phyloP scores from a whole-genome alignment of 202 grass and related monocot genomes.

The Panicum hallii region DNA sequence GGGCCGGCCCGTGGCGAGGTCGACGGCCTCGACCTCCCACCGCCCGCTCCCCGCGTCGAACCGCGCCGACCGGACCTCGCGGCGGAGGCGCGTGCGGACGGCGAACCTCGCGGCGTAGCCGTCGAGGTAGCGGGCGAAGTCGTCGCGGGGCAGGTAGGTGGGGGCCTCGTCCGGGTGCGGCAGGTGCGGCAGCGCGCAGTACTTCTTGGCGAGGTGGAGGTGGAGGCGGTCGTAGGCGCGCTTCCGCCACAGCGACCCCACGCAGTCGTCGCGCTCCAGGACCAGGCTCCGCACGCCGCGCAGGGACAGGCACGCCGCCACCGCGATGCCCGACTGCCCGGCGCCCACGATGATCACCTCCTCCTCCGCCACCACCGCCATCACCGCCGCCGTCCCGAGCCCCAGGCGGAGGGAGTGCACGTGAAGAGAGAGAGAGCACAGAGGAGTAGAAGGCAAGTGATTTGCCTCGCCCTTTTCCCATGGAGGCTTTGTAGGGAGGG shows the following conservation, averaged over 20 bases:
- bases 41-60: constrained; percentile 31
- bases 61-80: constrained; percentile 52
- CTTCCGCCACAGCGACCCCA: constrained; percentile 81
- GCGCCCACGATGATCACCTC: constrained; percentile 81
- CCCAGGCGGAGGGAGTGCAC: background rate
- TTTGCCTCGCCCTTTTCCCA: background rate
- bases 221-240: constrained; percentile 74
- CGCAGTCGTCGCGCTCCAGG: constrained; percentile 90
- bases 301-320: constrained; percentile 65
- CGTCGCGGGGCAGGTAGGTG: constrained; percentile 61
- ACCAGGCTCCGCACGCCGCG: constrained; percentile 56
- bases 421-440: background rate
- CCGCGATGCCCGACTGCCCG: constrained; percentile 79
- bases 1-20: constrained; percentile 2
- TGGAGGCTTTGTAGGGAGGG: background rate
- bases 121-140: constrained; percentile 78
- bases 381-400: background rate
- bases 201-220: constrained; percentile 81
- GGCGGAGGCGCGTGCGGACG: constrained; percentile 50
- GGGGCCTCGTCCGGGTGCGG: constrained; percentile 50
- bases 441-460: constrained; percentile 39
- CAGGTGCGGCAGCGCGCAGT: constrained; percentile 64
- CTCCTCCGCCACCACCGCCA: background rate
- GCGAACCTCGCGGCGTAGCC: constrained; percentile 65
- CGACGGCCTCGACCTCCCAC: constrained; percentile 58